Evolutionary conservation across 2,329 filamentous ascomycete genomes (phyloP).

Genomic region (Drechslerella coelobrocha): DNA sequence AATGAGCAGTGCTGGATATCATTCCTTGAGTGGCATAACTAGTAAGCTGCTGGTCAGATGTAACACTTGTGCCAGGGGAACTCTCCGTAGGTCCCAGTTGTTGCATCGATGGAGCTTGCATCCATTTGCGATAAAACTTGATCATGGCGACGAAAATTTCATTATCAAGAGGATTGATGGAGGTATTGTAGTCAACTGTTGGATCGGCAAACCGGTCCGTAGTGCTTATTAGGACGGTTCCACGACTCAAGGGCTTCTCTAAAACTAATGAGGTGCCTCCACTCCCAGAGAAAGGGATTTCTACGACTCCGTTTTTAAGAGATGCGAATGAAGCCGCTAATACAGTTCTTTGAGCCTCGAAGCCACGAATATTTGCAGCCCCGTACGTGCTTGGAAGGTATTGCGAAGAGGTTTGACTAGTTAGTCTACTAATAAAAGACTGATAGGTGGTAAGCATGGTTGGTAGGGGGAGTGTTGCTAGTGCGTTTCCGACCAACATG

Average conservation of each 20-base stretch:
- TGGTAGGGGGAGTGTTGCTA: constrained; percentile 58
- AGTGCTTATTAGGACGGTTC: constrained; percentile 58
- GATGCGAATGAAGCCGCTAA: constrained; percentile 56
- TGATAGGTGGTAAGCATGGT: constrained; percentile 53
- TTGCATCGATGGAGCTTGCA: constrained; percentile 57
- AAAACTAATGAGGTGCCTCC: constrained; percentile 55
- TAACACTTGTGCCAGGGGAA: constrained; percentile 55
- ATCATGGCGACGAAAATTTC: constrained; percentile 57
- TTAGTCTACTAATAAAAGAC: constrained; percentile 30
- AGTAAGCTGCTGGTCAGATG: constrained; percentile 55
- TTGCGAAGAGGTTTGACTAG: constrained; percentile 56
- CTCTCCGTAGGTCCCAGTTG: constrained; percentile 57
- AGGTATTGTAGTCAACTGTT: constrained; percentile 59
- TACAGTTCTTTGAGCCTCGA: constrained; percentile 57
- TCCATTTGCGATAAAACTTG: constrained; percentile 57
- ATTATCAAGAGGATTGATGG: constrained; percentile 59
- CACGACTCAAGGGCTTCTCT: constrained; percentile 59
- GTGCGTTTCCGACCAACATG: constrained; percentile 57
- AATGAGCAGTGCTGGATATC: constrained; percentile 62
- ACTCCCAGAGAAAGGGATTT: constrained; percentile 53
- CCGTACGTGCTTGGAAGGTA: constrained; percentile 57
- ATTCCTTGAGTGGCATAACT: constrained; percentile 53
- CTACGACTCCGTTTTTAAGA: constrained; percentile 53
- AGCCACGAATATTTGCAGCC: constrained; percentile 58
- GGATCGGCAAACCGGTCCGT: constrained; percentile 57